Conservation (phyloP, 164 flowering plant species). For the Piper longum region DNA sequence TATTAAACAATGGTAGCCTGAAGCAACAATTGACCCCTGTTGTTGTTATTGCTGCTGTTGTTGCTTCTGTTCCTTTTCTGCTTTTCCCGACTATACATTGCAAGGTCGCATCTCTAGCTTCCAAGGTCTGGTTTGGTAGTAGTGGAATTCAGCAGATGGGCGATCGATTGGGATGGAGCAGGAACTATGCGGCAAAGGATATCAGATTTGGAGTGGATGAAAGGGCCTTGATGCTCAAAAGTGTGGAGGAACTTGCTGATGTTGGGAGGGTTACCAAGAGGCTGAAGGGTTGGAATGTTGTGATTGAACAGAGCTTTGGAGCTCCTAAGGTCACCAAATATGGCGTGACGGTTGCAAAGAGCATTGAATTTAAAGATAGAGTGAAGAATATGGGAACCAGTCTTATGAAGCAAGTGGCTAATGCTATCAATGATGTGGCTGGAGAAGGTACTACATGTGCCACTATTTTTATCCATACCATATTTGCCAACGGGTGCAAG, state of each 20-base stretch:
- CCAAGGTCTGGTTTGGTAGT: constrained; percentile 20
- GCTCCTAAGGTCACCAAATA: too few relatives aligned
- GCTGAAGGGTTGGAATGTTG: constrained; percentile 47
- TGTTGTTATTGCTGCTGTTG: too few relatives aligned
- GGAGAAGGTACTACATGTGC: too few relatives aligned
- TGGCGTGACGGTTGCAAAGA: too few relatives aligned
- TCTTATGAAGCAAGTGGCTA: too few relatives aligned
- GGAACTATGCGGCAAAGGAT: constrained; percentile 94
- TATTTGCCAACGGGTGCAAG: too few relatives aligned
- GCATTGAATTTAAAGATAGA: too few relatives aligned
- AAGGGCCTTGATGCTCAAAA: constrained; percentile 79
- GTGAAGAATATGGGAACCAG: too few relatives aligned
- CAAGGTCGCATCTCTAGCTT: constrained; percentile 15
- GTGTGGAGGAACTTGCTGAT: constrained; percentile 94
- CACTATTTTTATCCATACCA: too few relatives aligned
- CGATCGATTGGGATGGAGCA: constrained; percentile 58
- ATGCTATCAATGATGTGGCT: too few relatives aligned
- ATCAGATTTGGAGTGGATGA: constrained; percentile 85
- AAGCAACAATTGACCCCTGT: neutral
- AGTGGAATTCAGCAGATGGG: constrained; percentile 33
- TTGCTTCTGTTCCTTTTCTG: neutral
- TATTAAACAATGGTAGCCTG: too few relatives aligned
- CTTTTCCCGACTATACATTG: constrained; percentile 11
- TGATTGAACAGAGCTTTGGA: too few relatives aligned
- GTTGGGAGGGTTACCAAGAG: constrained; percentile 98